Conservation (phyloP, 805 yeast species). For the Myxozyma udenii region DNA sequence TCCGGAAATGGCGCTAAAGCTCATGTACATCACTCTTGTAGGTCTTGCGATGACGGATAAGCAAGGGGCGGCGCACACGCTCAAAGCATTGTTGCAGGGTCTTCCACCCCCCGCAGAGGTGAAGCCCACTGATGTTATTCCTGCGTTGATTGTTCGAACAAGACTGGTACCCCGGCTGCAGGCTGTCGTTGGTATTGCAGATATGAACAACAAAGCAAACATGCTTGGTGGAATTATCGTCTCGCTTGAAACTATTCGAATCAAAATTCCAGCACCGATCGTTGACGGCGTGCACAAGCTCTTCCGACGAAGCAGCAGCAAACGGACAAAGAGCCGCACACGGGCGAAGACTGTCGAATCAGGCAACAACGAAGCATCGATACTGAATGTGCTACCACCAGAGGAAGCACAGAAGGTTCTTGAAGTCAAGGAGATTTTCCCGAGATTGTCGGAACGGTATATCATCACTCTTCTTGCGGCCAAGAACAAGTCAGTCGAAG, state of each 20-base stretch:
- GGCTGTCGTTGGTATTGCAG: not conserved
- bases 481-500: constrained; percentile 3
- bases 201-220: not conserved
- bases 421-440: constrained; percentile 13
- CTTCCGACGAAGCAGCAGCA: constrained; percentile 2
- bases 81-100: constrained; percentile 4
- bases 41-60: constrained; percentile 6
- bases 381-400: not conserved
- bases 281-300: not conserved
- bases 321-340: not conserved
- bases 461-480: constrained; percentile 3
- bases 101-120: constrained; percentile 22
- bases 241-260: constrained; percentile 16
- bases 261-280: not conserved
- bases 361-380: not conserved
- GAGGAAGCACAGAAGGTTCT: constrained; percentile 11
- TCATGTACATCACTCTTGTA: constrained; percentile 15
- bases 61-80: not conserved
- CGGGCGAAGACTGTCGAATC: not conserved
- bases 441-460: constrained; percentile 7
- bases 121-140: constrained; percentile 10
- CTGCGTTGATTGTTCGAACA: constrained; percentile 20
- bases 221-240: constrained; percentile 9
- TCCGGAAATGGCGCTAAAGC: constrained; percentile 18
- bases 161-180: constrained; percentile 6